phyloP scores from a whole-genome alignment of 495 filamentous ascomycete genomes.

The Aspergillus taichungensis region DNA sequence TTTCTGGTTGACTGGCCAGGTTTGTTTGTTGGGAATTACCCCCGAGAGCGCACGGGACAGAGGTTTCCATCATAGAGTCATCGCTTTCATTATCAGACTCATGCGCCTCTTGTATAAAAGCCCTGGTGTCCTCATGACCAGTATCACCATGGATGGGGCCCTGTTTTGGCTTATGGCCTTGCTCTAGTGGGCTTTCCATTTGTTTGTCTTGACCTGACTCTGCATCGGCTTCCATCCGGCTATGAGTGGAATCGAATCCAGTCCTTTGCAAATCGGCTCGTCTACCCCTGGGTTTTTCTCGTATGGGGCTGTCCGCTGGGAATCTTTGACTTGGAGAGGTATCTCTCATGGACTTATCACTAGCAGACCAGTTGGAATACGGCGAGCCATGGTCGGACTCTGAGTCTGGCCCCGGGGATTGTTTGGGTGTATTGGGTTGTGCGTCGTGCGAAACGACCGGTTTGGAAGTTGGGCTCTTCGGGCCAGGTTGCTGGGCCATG shows the following conservation, averaged over 20 bases:
- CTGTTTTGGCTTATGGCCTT: not conserved
- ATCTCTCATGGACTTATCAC: too few relatives aligned
- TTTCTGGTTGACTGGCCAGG: conserved; percentile 20
- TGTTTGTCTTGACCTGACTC: too few relatives aligned
- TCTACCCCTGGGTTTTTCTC: not conserved
- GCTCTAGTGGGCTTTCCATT: not conserved
- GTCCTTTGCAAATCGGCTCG: too few relatives aligned
- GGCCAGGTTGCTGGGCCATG: not conserved
- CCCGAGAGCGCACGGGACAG: conserved; percentile 41
- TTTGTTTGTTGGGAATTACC: conserved; percentile 17
- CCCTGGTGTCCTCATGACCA: not conserved
- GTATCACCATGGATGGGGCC: not conserved
- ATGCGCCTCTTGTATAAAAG: conserved; percentile 6
- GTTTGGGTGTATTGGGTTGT: not conserved
- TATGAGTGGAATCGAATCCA: too few relatives aligned
- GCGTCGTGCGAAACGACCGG: not conserved
- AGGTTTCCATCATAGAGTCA: conserved; percentile 47
- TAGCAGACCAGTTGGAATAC: conserved; percentile 8
- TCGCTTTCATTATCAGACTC: conserved; percentile 25
- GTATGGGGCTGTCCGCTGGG: conserved; percentile 19
- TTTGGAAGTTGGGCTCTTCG: not conserved
- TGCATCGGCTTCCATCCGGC: too few relatives aligned
- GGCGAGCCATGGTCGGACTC: conserved; percentile 9
- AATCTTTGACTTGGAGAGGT: conserved; percentile 3
- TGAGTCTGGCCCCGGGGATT: conserved; percentile 2